Evolutionary conservation across 192 early-diverging fungal species (phyloP).

Genomic region (Podila minutissima): DNA sequence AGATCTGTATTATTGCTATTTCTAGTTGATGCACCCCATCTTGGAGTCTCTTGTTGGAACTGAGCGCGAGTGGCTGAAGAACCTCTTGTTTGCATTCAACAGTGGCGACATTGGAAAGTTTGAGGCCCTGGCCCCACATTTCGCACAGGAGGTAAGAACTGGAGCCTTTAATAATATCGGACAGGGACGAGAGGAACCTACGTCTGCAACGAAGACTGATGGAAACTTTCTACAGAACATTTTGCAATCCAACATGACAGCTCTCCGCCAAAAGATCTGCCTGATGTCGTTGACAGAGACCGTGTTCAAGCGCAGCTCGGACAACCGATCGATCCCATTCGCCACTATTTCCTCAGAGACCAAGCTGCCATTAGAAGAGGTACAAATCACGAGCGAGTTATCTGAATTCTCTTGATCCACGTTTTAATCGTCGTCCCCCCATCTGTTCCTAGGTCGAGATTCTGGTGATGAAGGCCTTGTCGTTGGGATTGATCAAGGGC

Average conservation of each 20-base stretch:
- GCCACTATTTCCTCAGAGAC: conserved; percentile 84
- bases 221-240: conserved; percentile 67
- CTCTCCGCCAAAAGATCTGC: conserved; percentile 95
- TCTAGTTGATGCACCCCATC: conserved; percentile 88
- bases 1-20: conserved; percentile 9
- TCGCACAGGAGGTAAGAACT: conserved; percentile 24
- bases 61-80: conserved; percentile 85
- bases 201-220: no score
- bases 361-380: conserved; percentile 76
- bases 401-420: background rate
- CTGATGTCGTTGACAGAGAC: conserved; percentile 97
- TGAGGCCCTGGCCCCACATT: conserved; percentile 73
- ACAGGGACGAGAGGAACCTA: background rate
- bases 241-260: conserved; percentile 76
- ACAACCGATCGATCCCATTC: conserved; percentile 84
- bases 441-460: conserved; percentile 81
- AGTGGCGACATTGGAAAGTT: conserved; percentile 93
- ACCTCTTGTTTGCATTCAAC: conserved; percentile 93
- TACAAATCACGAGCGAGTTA: conserved; percentile 2
- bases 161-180: background rate
- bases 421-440: background rate
- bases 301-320: conserved; percentile 86
- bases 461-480: conserved; percentile 97
- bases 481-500: conserved; percentile 91
- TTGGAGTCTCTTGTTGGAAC: conserved; percentile 81